Evolutionary conservation across 306 rosid species (phyloP).

Genomic region (Corylus heterophylla): DNA sequence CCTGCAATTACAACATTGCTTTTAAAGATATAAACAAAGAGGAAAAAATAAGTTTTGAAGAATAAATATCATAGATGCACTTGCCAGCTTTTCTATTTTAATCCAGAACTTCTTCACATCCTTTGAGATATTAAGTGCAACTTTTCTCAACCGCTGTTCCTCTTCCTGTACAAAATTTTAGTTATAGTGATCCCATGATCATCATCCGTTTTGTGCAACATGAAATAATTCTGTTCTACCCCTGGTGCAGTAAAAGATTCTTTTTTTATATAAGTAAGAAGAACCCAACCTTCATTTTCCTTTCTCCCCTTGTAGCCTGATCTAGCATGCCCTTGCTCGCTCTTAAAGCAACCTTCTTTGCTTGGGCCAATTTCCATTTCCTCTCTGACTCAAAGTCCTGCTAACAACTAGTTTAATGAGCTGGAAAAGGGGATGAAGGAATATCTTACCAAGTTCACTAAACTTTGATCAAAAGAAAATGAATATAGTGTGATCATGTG

Average conservation of each 20-base stretch:
- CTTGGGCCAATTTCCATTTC: slow-evolving; percentile 95
- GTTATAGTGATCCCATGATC: slow-evolving; percentile 18
- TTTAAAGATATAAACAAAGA: background rate
- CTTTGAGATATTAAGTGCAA: slow-evolving; percentile 91
- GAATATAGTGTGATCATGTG: background rate
- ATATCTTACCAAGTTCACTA: background rate
- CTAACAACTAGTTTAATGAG: slow-evolving; percentile 33
- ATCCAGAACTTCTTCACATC: slow-evolving; percentile 98
- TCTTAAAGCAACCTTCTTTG: slow-evolving; percentile 86
- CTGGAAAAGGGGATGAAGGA: slow-evolving; percentile 8
- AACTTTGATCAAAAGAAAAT: background rate
- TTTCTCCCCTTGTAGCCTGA: slow-evolving; percentile 98
- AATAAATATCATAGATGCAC: slow-evolving; percentile 25
- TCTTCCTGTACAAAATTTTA: slow-evolving; percentile 68
- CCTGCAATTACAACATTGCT: slow-evolving; percentile 50
- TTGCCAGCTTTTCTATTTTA: slow-evolving; percentile 95
- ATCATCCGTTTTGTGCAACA: slow-evolving; percentile 17
- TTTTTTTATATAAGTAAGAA: slow-evolving; percentile 24
- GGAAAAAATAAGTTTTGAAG: background rate
- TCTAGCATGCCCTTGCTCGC: slow-evolving; percentile 98
- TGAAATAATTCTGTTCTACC: slow-evolving; percentile 13
- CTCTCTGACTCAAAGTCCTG: slow-evolving; percentile 99
- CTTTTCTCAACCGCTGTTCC: slow-evolving; percentile 87
- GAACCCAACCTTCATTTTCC: slow-evolving; percentile 80
- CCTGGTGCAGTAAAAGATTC: slow-evolving; percentile 6